Conservation (phyloP, 352 stramenopile species). For the Globisporangium orthogonon region DNA sequence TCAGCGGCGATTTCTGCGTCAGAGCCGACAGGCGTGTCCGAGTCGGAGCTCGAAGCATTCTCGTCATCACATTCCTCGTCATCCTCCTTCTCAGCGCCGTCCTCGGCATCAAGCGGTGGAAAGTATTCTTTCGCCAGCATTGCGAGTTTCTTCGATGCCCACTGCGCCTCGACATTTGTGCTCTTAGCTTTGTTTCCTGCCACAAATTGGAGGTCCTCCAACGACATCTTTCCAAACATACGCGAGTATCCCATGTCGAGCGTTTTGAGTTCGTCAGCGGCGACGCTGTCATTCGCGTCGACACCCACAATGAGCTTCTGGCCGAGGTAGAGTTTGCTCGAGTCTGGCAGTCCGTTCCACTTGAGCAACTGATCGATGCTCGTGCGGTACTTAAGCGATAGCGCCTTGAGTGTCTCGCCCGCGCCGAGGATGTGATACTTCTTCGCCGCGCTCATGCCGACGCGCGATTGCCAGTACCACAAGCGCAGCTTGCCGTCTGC, state of each 20-base stretch:
- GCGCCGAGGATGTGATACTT: slow-evolving; percentile 73
- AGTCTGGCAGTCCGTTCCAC: slow-evolving; percentile 69
- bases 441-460: slow-evolving; percentile 31
- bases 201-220: slow-evolving; percentile 64
- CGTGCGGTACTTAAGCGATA: slow-evolving; percentile 75
- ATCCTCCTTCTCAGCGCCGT: slow-evolving; percentile 7
- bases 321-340: slow-evolving; percentile 63
- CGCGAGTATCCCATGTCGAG: slow-evolving; percentile 42
- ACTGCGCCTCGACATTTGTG: slow-evolving; percentile 50
- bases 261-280: slow-evolving; percentile 49
- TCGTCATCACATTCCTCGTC: slow-evolving; percentile 18
- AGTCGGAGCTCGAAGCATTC: slow-evolving; percentile 12
- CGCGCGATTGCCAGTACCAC: slow-evolving; percentile 63
- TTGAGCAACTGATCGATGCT: slow-evolving; percentile 58
- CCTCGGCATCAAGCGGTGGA: slow-evolving; percentile 24
- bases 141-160: slow-evolving; percentile 40
- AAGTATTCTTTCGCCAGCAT: slow-evolving; percentile 70
- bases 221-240: slow-evolving; percentile 50
- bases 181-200: slow-evolving; percentile 44
- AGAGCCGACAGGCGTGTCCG: slow-evolving; percentile 25
- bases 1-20: slow-evolving; percentile 2
- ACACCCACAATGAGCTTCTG: slow-evolving; percentile 73
- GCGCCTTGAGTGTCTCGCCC: slow-evolving; percentile 56
- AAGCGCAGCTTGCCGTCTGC: slow-evolving; percentile 44
- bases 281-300: slow-evolving; percentile 23